Evolutionary conservation across 768 basidiomycete species (phyloP).

Genomic region (Trametes cinnabarina): DNA sequence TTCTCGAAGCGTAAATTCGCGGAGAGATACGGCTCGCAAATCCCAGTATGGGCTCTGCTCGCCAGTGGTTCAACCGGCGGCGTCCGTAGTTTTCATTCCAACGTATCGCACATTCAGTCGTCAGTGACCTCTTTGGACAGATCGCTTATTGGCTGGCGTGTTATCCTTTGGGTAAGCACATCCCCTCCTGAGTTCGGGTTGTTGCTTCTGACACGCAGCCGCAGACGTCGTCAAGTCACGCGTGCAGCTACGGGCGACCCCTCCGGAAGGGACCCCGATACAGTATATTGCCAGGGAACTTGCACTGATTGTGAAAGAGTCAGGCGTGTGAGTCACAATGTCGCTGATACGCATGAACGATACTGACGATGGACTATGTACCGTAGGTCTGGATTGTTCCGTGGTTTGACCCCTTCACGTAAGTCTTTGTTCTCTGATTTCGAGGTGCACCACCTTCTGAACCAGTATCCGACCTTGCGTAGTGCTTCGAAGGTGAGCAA

Average conservation of each 20-base stretch:
- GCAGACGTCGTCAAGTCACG: constrained; percentile 90
- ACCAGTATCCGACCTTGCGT: too few species aligned
- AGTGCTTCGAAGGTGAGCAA: constrained; percentile 63
- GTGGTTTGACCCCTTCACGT: constrained; percentile 77
- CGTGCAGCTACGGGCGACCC: constrained; percentile 72
- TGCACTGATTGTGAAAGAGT: constrained; percentile 62
- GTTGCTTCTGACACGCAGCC: neutral
- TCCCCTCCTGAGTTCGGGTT: neutral
- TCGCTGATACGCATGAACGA: neutral
- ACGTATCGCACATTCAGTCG: too few species aligned
- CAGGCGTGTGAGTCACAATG: constrained; percentile 58
- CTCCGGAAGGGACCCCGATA: constrained; percentile 70
- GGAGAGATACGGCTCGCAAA: constrained; percentile 55
- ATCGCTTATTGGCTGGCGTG: constrained; percentile 93
- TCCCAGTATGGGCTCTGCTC: constrained; percentile 85
- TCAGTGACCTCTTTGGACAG: constrained; percentile 37
- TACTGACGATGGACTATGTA: neutral
- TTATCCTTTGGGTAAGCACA: constrained; percentile 70
- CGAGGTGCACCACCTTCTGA: neutral
- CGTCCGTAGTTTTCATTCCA: constrained; percentile 51
- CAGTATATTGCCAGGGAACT: constrained; percentile 77
- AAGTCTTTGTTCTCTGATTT: constrained; percentile 29
- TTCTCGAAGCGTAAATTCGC: constrained; percentile 79
- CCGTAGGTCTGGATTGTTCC: constrained; percentile 60
- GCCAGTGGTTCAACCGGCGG: constrained; percentile 83